Evolutionary conservation across 2,329 filamentous ascomycete species (phyloP).

Genomic region (Dryadomyces quercus-mongolicae): DNA sequence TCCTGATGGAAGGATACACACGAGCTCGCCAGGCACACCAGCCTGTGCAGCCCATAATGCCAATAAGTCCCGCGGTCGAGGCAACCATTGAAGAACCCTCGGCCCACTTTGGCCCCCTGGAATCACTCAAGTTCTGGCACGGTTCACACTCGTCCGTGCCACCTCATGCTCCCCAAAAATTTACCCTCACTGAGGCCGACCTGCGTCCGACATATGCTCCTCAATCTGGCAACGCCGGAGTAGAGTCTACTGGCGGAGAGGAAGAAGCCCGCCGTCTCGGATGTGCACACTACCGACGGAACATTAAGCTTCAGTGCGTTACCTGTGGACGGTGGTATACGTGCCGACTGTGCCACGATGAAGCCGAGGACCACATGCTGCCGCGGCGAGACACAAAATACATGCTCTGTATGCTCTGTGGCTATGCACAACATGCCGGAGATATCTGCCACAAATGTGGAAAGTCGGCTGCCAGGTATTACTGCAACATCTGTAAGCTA

Average conservation of each 20-base stretch:
- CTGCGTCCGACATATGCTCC: conserved; percentile 54
- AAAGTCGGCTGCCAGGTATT: conserved; percentile 72
- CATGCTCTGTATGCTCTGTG: conserved; percentile 96
- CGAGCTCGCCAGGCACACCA: conserved; percentile 21
- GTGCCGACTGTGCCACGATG: conserved; percentile 89
- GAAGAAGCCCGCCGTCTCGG: conserved; percentile 40
- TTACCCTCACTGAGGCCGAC: conserved; percentile 46
- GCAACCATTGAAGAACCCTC: conserved; percentile 24
- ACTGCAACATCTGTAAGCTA: conserved; percentile 86
- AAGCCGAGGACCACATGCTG: conserved; percentile 64
- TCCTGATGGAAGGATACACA: conserved; percentile 58
- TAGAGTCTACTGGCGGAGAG: conserved; percentile 16
- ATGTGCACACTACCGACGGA: conserved; percentile 87
- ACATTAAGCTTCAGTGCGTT: conserved; percentile 90
- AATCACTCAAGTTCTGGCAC: conserved; percentile 49
- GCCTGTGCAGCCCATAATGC: conserved; percentile 15
- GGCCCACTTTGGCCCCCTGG: conserved; percentile 27
- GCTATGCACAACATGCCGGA: conserved; percentile 68
- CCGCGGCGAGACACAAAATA: conserved; percentile 76
- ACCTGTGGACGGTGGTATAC: conserved; percentile 88
- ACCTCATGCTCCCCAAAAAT: conserved; percentile 25
- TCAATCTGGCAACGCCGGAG: conserved; percentile 33
- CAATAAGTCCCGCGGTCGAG: conserved; percentile 9
- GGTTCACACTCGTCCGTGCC: conserved; percentile 21
- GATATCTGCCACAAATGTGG: conserved; percentile 71